Evolutionary conservation across 2,329 filamentous ascomycete genomes (phyloP).

Genomic region (Allantophomopsis cytisporea): DNA sequence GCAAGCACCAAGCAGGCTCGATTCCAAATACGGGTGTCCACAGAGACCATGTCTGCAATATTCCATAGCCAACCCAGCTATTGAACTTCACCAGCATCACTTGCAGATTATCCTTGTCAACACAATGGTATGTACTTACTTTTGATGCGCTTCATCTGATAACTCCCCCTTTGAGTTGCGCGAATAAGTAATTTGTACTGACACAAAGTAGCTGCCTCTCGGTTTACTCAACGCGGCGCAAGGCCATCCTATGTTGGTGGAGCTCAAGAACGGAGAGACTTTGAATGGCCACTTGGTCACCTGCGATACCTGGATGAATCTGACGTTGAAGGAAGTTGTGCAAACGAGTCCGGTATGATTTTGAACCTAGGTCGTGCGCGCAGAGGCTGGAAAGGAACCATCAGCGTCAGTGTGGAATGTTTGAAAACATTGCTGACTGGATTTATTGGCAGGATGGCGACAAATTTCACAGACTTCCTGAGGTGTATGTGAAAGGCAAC

Average conservation of each 20-base stretch:
- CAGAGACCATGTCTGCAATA: not conserved
- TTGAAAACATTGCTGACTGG: too few relatives aligned
- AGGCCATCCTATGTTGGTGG: conserved; percentile 94
- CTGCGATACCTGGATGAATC: conserved; percentile 99
- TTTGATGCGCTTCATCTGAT: too few relatives aligned
- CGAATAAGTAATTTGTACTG: not conserved
- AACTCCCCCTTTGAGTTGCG: not conserved
- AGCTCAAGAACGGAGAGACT: conserved; percentile 95
- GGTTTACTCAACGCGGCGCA: conserved; percentile 90
- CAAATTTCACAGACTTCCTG: conserved; percentile 81
- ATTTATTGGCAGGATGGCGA: conserved; percentile 57
- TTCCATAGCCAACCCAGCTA: too few relatives aligned
- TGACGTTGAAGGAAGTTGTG: conserved; percentile 92
- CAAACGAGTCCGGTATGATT: conserved; percentile 69
- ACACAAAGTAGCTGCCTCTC: conserved; percentile 41
- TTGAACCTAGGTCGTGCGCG: not conserved
- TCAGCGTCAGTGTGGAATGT: conserved; percentile 3
- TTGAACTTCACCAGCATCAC: too few relatives aligned
- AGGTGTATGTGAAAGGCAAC: conserved; percentile 94
- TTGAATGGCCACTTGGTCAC: conserved; percentile 91
- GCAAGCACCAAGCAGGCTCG: too few relatives aligned
- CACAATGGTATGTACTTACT: not conserved
- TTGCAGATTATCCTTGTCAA: conserved; percentile 1
- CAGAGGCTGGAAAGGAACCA: not conserved
- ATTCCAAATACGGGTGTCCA: not conserved